Conservation (phyloP, 495 filamentous ascomycete genomes). For the Hypoxylon fragiforme region DNA sequence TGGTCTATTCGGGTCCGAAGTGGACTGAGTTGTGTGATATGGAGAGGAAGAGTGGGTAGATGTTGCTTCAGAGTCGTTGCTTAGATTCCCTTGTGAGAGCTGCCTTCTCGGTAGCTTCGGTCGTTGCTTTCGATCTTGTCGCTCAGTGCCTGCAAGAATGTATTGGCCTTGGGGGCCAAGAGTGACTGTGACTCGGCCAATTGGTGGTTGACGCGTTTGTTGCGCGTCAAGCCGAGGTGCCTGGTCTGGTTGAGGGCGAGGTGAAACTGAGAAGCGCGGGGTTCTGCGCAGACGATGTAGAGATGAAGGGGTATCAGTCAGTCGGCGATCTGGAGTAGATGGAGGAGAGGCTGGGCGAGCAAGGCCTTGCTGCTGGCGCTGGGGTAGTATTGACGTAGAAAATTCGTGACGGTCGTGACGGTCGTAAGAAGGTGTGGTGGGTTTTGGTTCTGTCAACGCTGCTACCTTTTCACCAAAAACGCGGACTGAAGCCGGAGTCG, state of each 20-base stretch:
- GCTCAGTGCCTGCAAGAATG: slow-evolving; percentile 24
- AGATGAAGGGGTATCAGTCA: slow-evolving; percentile 47
- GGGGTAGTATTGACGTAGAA: slow-evolving; percentile 35
- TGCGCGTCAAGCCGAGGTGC: slow-evolving; percentile 31
- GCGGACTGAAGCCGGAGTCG: slow-evolving; percentile 40
- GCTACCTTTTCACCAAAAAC: slow-evolving; percentile 44
- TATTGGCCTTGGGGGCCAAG: slow-evolving; percentile 36
- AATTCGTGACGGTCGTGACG: slow-evolving; percentile 48
- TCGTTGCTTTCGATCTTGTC: slow-evolving; percentile 21
- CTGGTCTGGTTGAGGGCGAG: slow-evolving; percentile 34
- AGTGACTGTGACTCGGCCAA: slow-evolving; percentile 38
- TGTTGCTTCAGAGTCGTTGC: slow-evolving; percentile 43
- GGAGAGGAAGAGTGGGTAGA: slow-evolving; percentile 36
- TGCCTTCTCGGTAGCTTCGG: slow-evolving; percentile 40
- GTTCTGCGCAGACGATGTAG: slow-evolving; percentile 50
- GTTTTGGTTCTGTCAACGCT: slow-evolving; percentile 45
- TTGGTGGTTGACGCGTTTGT: slow-evolving; percentile 38
- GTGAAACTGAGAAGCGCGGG: slow-evolving; percentile 48
- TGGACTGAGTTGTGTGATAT: slow-evolving; percentile 26
- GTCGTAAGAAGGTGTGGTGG: slow-evolving; percentile 41
- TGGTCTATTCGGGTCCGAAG: slow-evolving; percentile 23
- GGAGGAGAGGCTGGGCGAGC: slow-evolving; percentile 36
- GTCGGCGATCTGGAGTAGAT: slow-evolving; percentile 32
- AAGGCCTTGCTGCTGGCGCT: slow-evolving; percentile 52
- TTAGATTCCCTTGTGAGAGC: slow-evolving; percentile 49